These are phyloP conservation scores for Pulveroboletus sp. DNA, from an alignment of 768 basidiomycete genomes.

Conservation along the genomic window DNA sequence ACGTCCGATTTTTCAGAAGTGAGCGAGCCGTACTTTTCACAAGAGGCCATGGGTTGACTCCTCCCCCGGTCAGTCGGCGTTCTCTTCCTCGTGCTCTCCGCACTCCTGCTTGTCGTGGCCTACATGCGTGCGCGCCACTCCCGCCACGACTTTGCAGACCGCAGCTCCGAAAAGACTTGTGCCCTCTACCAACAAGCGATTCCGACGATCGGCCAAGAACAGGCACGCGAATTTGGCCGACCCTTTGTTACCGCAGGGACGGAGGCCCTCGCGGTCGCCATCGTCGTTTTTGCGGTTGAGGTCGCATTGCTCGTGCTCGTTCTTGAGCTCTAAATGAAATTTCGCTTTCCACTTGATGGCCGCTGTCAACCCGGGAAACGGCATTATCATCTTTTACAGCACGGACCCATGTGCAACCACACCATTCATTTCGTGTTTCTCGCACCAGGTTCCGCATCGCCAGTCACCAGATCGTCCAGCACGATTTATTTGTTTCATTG, in stretches of 20 bases:
- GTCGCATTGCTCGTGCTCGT: constrained; percentile 63
- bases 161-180: constrained; percentile 31
- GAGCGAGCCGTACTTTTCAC: constrained; percentile 19
- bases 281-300: constrained; percentile 61
- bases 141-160: constrained; percentile 74
- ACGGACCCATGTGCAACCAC: too few relatives aligned
- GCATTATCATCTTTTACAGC: too few relatives aligned
- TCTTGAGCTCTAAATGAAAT: constrained; percentile 34
- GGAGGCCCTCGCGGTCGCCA: constrained; percentile 54
- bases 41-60: too few relatives aligned
- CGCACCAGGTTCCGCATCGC: background rate
- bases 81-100: constrained; percentile 59
- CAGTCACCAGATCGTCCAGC: constrained; percentile 8
- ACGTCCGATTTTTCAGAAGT: constrained; percentile 70
- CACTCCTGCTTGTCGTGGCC: constrained; percentile 53
- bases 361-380: constrained; percentile 20
- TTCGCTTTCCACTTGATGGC: constrained; percentile 8
- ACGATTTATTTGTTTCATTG: constrained; percentile 20
- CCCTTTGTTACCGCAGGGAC: constrained; percentile 82
- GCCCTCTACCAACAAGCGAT: constrained; percentile 37
- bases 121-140: constrained; percentile 63
- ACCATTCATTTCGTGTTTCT: background rate
- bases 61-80: constrained; percentile 46
- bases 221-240: constrained; percentile 62
- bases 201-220: constrained; percentile 58